These are phyloP conservation scores for Trichophyton rubrum DNA, from an alignment of 2,329 filamentous ascomycete genomes.

Conservation along the genomic window DNA sequence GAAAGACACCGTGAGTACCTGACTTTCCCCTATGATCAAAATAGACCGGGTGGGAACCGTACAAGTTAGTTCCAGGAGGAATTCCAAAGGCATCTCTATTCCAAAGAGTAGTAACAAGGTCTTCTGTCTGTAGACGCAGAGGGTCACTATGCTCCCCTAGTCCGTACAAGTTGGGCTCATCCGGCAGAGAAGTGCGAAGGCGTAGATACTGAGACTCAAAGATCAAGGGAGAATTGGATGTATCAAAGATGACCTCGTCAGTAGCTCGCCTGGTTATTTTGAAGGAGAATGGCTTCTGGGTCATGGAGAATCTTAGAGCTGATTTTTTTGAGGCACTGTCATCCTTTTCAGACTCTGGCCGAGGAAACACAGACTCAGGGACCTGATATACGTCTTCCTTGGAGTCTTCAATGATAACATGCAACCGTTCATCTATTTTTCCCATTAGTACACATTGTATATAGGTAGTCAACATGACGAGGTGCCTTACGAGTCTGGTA, in stretches of 20 bases:
- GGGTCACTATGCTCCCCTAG: conserved; percentile 60
- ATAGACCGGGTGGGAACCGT: conserved; percentile 57
- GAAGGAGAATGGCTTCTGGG: conserved; percentile 50
- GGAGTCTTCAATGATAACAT: conserved; percentile 56
- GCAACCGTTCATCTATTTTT: conserved; percentile 42
- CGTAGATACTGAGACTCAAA: conserved; percentile 65
- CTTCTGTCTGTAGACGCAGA: conserved; percentile 50
- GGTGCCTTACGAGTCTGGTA: conserved; percentile 41
- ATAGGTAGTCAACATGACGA: not conserved
- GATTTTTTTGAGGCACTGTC: conserved; percentile 22
- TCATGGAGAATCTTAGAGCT: conserved; percentile 42
- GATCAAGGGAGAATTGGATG: conserved; percentile 48
- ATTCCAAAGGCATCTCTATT: conserved; percentile 49
- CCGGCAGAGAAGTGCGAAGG: conserved; percentile 52
- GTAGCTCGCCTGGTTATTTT: conserved; percentile 29
- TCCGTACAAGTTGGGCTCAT: conserved; percentile 56
- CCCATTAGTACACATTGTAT: not conserved
- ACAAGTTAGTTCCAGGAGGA: conserved; percentile 49
- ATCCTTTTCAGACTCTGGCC: conserved; percentile 33
- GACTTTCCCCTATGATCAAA: conserved; percentile 47
- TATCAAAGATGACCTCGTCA: conserved; percentile 45
- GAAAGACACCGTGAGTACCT: conserved; percentile 49
- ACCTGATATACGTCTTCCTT: conserved; percentile 54
- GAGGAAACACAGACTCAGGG: conserved; percentile 50
- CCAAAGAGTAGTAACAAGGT: conserved; percentile 54